Percentiles rank a stretch among this genome's conserved stretches.
Conservation (phyloP, 2,329 filamentous ascomycete genomes). For the Claviceps sp. region DNA sequence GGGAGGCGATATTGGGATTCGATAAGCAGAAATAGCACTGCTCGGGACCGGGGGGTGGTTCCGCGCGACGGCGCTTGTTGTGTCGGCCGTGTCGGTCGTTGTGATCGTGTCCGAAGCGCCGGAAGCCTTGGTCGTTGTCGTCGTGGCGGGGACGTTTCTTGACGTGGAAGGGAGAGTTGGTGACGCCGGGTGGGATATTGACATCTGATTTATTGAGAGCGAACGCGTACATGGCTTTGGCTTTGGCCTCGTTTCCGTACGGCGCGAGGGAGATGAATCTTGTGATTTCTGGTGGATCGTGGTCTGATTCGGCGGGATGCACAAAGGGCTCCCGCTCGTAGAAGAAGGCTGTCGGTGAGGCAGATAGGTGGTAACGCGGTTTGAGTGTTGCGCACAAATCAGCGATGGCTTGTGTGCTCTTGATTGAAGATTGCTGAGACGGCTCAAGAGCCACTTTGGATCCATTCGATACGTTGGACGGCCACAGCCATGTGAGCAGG, state of each 20-base stretch:
- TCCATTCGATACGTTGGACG: constrained; percentile 53
- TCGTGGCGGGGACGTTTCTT: constrained; percentile 43
- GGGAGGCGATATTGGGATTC: constrained; percentile 68
- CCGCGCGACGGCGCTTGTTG: constrained; percentile 30
- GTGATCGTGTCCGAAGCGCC: constrained; percentile 38
- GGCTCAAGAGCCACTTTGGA: constrained; percentile 50
- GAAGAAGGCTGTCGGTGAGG: constrained; percentile 51
- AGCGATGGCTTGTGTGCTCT: constrained; percentile 53
- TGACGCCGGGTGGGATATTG: constrained; percentile 55
- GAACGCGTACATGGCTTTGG: constrained; percentile 73
- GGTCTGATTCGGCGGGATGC: constrained; percentile 37
- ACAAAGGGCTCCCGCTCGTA: constrained; percentile 92
- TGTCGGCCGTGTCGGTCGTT: constrained; percentile 29
- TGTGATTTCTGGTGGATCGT: constrained; percentile 49
- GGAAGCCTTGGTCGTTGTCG: constrained; percentile 32
- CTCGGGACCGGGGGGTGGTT: constrained; percentile 55
- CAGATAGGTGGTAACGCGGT: constrained; percentile 82
- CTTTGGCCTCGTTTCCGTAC: constrained; percentile 61
- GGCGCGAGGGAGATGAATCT: constrained; percentile 83
- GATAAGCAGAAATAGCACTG: constrained; percentile 94
- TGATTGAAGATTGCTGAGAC: constrained; percentile 35
- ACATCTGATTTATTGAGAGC: constrained; percentile 53
- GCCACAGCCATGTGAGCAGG: constrained; percentile 78
- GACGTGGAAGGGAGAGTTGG: constrained; percentile 57
- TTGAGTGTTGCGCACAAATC: constrained; percentile 68